Evolutionary conservation across 192 early-diverging fungal species (phyloP).

Genomic region (Umbelopsis ramanniana): DNA sequence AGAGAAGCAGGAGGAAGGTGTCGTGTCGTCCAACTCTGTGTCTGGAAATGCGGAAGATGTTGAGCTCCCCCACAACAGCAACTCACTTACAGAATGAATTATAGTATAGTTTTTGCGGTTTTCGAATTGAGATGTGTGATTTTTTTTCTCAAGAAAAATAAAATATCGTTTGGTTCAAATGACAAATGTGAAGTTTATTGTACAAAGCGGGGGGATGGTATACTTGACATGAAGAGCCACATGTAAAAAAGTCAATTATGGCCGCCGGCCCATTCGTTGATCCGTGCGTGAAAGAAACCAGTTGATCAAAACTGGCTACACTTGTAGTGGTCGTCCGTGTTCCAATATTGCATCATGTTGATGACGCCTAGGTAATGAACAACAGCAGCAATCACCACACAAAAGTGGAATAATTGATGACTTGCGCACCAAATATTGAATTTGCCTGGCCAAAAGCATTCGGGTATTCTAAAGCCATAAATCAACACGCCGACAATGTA

Average conservation of each 20-base stretch:
- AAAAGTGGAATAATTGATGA: conserved; percentile 25
- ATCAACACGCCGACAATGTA: conserved; percentile 83
- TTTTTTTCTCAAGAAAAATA: no score
- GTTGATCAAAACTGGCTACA: not conserved
- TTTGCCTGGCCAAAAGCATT: conserved; percentile 79
- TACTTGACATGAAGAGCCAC: not conserved
- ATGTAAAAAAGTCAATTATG: no score
- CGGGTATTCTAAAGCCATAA: conserved; percentile 80
- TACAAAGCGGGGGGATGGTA: not conserved
- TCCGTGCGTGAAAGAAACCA: no score
- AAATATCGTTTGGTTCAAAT: no score
- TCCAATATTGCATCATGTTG: conserved; percentile 22
- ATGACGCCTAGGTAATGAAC: conserved; percentile 17
- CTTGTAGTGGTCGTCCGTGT: conserved; percentile 3
- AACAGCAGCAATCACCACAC: conserved; percentile 11
- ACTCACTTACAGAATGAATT: conserved; percentile 23
- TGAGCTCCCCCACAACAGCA: conserved; percentile 29
- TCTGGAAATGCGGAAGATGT: conserved; percentile 1
- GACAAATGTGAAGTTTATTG: no score
- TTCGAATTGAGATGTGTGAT: no score
- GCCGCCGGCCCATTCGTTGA: no score
- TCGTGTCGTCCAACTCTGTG: not conserved
- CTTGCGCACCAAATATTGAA: conserved; percentile 67
- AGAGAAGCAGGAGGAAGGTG: not conserved
- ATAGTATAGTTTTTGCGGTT: no score